Conservation (phyloP, 1,284 basidiomycete genomes). For the Leccinum pallidistipes region DNA sequence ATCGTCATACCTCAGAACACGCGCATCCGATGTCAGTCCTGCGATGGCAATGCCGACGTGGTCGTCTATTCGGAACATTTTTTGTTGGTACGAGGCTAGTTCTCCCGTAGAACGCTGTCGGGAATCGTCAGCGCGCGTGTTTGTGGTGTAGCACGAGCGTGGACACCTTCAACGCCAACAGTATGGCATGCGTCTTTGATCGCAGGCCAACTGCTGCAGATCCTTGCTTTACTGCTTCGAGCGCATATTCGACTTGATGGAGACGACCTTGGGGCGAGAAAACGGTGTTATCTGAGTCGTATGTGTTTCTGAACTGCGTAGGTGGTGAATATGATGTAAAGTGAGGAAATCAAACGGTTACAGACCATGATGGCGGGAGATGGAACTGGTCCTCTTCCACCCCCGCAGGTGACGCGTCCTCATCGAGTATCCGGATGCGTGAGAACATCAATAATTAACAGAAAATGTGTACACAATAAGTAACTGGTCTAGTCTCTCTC, state of each 20-base stretch:
- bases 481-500: slow-evolving; percentile 15
- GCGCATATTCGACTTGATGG: slow-evolving; percentile 98
- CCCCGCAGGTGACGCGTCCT: slow-evolving; percentile 33
- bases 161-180: slow-evolving; percentile 88
- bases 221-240: slow-evolving; percentile 99
- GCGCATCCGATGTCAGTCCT: slow-evolving; percentile 95
- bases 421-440: slow-evolving; percentile 21
- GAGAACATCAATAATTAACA: slow-evolving; percentile 16
- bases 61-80: slow-evolving; percentile 99
- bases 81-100: slow-evolving; percentile 98
- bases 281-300: slow-evolving; percentile 95
- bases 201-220: slow-evolving; percentile 96
- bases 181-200: slow-evolving; percentile 92
- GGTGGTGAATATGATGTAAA: slow-evolving; percentile 11
- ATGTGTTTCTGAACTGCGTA: slow-evolving; percentile 87
- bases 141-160: not conserved
- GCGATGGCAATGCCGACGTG: slow-evolving; percentile 99
- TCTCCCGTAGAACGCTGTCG: slow-evolving; percentile 96
- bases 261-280: slow-evolving; percentile 91
- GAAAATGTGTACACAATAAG: slow-evolving; percentile 6
- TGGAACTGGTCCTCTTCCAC: slow-evolving; percentile 8
- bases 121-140: slow-evolving; percentile 4
- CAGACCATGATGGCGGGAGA: slow-evolving; percentile 30
- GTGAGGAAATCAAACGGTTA: not conserved
- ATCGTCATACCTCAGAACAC: slow-evolving; percentile 80